Conservation (phyloP, 1,284 basidiomycete genomes). For the Ceratobasidium papillatum region DNA sequence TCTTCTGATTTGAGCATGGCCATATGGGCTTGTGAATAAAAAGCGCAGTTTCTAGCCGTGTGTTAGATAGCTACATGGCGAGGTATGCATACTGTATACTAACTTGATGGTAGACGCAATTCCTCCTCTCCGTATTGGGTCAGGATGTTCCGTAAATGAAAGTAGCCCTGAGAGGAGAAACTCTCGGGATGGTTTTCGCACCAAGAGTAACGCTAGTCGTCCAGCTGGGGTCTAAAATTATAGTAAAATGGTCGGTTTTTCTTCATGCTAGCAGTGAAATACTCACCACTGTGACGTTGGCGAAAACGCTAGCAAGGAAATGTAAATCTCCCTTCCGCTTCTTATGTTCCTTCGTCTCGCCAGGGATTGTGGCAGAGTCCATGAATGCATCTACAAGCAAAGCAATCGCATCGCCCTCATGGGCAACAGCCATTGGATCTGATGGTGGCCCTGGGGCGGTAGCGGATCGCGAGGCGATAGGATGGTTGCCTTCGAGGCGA, state of each 20-base stretch:
- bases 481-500: slow-evolving; percentile 60
- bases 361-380: slow-evolving; percentile 67
- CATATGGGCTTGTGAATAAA: slow-evolving; percentile 70
- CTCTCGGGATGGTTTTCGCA: slow-evolving; percentile 58
- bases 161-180: slow-evolving; percentile 85
- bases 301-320: slow-evolving; percentile 91
- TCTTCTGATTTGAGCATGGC: slow-evolving; percentile 71
- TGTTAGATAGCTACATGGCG: not conserved
- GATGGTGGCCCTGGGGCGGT: slow-evolving; percentile 73
- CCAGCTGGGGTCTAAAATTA: slow-evolving; percentile 67
- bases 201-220: slow-evolving; percentile 72
- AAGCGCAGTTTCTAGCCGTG: slow-evolving; percentile 74
- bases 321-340: slow-evolving; percentile 79
- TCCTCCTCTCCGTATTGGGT: slow-evolving; percentile 85
- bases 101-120: slow-evolving; percentile 88
- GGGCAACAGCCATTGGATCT: slow-evolving; percentile 64
- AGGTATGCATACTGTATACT: slow-evolving; percentile 44
- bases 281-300: slow-evolving; percentile 83
- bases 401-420: slow-evolving; percentile 71
- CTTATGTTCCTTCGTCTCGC: slow-evolving; percentile 47
- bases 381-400: slow-evolving; percentile 87
- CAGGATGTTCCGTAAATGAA: slow-evolving; percentile 87
- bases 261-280: not conserved
- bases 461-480: slow-evolving; percentile 76
- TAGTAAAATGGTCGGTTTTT: not conserved